A percentile compares a stretch with the other conserved stretches of the same genome.
These are phyloP conservation scores for Cryptococcus floricola DNA, from an alignment of 1,284 basidiomycete genomes.

Conservation along the genomic window DNA sequence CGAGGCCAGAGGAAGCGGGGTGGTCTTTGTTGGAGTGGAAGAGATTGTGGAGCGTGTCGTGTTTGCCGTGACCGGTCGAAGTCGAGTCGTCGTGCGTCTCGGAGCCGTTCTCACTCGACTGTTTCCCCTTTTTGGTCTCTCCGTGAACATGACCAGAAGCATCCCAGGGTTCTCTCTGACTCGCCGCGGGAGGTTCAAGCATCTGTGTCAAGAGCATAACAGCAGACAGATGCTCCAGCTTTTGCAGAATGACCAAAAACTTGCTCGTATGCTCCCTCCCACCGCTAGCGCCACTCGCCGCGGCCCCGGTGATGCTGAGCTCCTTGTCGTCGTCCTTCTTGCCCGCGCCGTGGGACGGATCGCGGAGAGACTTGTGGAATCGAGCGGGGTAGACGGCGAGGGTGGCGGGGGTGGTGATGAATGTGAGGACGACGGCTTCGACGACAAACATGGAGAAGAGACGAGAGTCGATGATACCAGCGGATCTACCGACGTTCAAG, in stretches of 20 bases:
- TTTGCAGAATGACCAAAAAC: constrained; percentile 84
- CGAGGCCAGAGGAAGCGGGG: neutral
- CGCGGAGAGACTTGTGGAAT: constrained; percentile 41
- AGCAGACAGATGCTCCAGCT: constrained; percentile 72
- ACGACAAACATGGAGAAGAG: constrained; percentile 82
- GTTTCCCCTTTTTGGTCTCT: neutral
- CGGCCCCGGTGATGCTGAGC: constrained; percentile 30
- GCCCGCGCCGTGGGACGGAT: neutral
- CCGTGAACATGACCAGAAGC: constrained; percentile 57
- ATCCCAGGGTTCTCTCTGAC: constrained; percentile 58
- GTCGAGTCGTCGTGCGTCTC: neutral
- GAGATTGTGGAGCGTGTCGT: neutral
- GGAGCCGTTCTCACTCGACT: constrained; percentile 1
- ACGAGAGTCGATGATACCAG: constrained; percentile 67
- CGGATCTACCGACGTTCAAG: constrained; percentile 80
- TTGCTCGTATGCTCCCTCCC: constrained; percentile 37
- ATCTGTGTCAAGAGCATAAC: constrained; percentile 56
- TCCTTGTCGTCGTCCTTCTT: constrained; percentile 19
- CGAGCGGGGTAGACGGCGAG: constrained; percentile 70
- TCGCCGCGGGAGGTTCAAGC: constrained; percentile 42
- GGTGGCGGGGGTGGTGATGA: constrained; percentile 83
- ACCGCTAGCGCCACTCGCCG: constrained; percentile 25
- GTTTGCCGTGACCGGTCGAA: neutral
- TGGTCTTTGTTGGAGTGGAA: neutral
- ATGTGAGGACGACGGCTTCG: constrained; percentile 78